phyloP scores from a whole-genome alignment of 2,329 filamentous ascomycete species.

The Sphaceloma murrayae region DNA sequence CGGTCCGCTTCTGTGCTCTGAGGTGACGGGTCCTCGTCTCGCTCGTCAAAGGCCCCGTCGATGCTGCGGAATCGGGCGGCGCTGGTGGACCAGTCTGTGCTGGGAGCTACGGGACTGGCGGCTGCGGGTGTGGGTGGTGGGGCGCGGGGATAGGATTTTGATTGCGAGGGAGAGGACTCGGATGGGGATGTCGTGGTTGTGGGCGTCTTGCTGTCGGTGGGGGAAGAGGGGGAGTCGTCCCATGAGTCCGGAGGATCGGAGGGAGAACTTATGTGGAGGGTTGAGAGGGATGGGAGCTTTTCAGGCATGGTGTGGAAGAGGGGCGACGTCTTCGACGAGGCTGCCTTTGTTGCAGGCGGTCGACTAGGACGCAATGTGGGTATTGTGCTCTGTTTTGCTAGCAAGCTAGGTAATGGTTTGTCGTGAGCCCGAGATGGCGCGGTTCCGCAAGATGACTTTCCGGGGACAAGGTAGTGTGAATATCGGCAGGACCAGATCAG shows the following conservation, averaged over 20 bases:
- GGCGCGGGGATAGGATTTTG: slow-evolving; percentile 34
- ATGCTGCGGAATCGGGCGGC: slow-evolving; percentile 3
- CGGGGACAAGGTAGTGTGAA: too few relatives aligned
- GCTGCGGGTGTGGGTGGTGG: slow-evolving; percentile 55
- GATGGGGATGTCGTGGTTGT: slow-evolving; percentile 19
- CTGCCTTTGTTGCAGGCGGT: too few relatives aligned
- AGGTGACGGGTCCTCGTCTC: neutral
- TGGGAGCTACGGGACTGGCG: neutral
- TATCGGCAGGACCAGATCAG: too few relatives aligned
- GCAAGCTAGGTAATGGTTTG: too few relatives aligned
- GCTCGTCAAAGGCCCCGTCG: slow-evolving; percentile 19
- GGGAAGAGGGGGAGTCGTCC: slow-evolving; percentile 44
- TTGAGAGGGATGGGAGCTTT: slow-evolving; percentile 24
- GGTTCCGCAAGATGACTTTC: too few relatives aligned
- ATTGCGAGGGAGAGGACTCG: neutral
- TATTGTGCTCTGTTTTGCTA: too few relatives aligned
- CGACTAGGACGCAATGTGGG: too few relatives aligned
- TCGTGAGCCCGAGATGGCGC: too few relatives aligned
- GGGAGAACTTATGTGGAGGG: slow-evolving; percentile 40
- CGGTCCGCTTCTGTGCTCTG: too few relatives aligned
- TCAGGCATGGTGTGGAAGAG: slow-evolving; percentile 27
- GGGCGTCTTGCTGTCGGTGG: slow-evolving; percentile 43
- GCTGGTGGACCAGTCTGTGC: slow-evolving; percentile 8
- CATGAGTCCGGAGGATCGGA: slow-evolving; percentile 70
- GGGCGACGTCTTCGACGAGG: too few relatives aligned